Conservation (phyloP, 768 basidiomycete species). For the Cubamyces lactineus region DNA sequence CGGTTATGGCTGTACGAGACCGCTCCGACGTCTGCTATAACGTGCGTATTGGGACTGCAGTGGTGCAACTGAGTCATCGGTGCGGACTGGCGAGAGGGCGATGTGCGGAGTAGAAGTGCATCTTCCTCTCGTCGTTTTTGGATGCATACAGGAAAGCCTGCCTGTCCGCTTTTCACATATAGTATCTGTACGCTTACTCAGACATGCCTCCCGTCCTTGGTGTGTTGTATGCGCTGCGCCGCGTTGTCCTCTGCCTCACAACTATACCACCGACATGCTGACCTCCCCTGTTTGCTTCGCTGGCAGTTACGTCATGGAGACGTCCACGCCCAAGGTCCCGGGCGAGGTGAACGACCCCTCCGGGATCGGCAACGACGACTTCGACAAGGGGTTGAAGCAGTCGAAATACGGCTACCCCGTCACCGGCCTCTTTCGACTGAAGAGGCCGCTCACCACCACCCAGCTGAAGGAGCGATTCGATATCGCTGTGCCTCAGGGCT, state of each 20-base stretch:
- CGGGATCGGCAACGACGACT: slow-evolving; percentile 42
- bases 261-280: background rate
- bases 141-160: background rate
- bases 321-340: slow-evolving; percentile 34
- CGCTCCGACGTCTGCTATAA: slow-evolving; percentile 34
- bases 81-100: too few relatives aligned
- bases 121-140: too few relatives aligned
- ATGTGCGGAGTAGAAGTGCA: too few relatives aligned
- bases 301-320: slow-evolving; percentile 34
- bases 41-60: slow-evolving; percentile 28
- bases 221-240: too few relatives aligned
- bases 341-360: slow-evolving; percentile 38
- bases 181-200: too few relatives aligned
- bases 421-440: slow-evolving; percentile 33
- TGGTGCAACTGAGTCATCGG: too few relatives aligned
- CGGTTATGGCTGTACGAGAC: slow-evolving; percentile 40
- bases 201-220: too few relatives aligned
- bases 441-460: slow-evolving; percentile 25
- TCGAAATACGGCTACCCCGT: slow-evolving; percentile 39
- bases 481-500: slow-evolving; percentile 30
- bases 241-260: background rate
- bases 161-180: background rate
- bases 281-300: background rate
- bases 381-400: slow-evolving; percentile 37
- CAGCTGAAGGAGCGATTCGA: slow-evolving; percentile 33